phyloP scores from a whole-genome alignment of 257 asterid species.

The Lavandula angustifolia region DNA sequence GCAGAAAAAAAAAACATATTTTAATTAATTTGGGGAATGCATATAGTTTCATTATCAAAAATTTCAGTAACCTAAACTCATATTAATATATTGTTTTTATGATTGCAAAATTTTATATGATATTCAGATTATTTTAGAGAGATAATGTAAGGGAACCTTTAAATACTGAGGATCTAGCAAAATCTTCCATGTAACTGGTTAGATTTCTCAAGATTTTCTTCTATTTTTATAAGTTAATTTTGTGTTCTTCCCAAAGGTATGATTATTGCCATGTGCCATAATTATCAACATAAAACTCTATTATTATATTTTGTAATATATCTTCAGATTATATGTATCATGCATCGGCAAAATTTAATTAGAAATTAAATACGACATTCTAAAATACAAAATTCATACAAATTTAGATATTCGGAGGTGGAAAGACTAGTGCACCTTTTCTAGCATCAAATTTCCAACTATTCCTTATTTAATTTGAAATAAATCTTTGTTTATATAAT shows the following conservation, averaged over 20 bases:
- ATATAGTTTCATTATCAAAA: too few species aligned
- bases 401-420: too few species aligned
- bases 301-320: constrained; percentile 7
- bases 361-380: too few species aligned
- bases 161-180: constrained; percentile 33
- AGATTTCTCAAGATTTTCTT: constrained; percentile 53
- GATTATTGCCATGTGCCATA: constrained; percentile 45
- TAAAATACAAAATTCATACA: too few species aligned
- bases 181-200: constrained; percentile 42
- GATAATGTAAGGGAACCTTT: constrained; percentile 36
- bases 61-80: neutral
- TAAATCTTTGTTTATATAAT: too few species aligned
- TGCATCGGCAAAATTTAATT: neutral
- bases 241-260: constrained; percentile 31
- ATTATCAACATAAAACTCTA: constrained; percentile 22
- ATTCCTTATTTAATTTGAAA: too few species aligned
- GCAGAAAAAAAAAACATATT: too few species aligned
- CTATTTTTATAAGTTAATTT: constrained; percentile 17
- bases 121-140: constrained; percentile 39
- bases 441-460: too few species aligned
- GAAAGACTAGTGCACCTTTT: too few species aligned
- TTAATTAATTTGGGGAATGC: too few species aligned
- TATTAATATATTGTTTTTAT: constrained; percentile 11
- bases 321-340: neutral
- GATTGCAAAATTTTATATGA: constrained; percentile 19